These are phyloP conservation scores for Dothideomycetes sp. DNA, from an alignment of 2,329 filamentous ascomycete species.

Conservation along the genomic window DNA sequence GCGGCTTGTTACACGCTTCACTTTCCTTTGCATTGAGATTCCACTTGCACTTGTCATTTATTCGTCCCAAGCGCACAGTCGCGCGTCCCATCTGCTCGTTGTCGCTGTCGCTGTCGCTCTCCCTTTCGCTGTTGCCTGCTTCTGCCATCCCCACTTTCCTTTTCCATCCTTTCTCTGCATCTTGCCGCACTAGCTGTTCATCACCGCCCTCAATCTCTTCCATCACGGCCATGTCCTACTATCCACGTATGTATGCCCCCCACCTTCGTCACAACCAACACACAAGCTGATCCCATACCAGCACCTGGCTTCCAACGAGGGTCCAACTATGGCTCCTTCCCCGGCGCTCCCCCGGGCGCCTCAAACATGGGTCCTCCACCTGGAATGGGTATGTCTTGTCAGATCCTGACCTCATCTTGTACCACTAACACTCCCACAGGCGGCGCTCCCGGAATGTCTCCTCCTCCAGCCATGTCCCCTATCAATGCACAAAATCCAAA, in stretches of 20 bases:
- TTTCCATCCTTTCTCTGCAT: too few relatives aligned
- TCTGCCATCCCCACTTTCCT: too few relatives aligned
- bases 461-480: conserved; percentile 68
- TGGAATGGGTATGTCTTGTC: conserved; percentile 58
- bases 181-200: too few relatives aligned
- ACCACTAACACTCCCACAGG: conserved; percentile 17
- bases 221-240: conserved; percentile 19
- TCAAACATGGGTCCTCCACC: conserved; percentile 69
- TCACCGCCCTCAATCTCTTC: not conserved
- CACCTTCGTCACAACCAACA: conserved; percentile 1
- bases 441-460: conserved; percentile 61
- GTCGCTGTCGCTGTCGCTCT: too few relatives aligned
- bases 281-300: conserved; percentile 1
- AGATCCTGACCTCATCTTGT: not conserved
- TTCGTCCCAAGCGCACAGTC: too few relatives aligned
- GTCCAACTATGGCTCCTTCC: conserved; percentile 67
- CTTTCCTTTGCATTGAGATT: too few relatives aligned
- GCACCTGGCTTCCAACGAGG: conserved; percentile 52
- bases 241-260: conserved; percentile 10
- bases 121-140: too few relatives aligned
- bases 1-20: not conserved
- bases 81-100: too few relatives aligned
- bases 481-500: conserved; percentile 50
- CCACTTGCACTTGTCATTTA: too few relatives aligned
- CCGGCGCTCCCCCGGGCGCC: too few relatives aligned